Base-by-base conservation (phyloP, 169 alveolate genomes). In the Eimeria sp. region DNA sequence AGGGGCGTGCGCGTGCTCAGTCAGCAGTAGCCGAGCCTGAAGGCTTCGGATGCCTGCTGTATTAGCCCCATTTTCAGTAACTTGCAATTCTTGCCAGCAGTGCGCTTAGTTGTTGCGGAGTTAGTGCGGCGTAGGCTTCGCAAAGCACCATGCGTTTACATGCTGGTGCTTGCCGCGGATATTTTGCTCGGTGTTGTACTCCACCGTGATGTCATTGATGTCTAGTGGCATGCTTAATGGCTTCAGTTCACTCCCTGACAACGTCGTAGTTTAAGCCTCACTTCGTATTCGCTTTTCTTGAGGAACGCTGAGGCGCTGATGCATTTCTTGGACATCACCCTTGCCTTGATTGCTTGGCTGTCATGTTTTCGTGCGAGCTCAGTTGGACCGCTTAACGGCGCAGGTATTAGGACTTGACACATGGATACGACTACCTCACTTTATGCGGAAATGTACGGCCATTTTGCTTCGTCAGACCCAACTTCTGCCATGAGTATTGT, bases 311-410 rank as follows among this genome's bases (percentile, higher is more conserved):
- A 25, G 46, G 25, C 23, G 49, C 23, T 18, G 30, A 33, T 68
- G 25, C 25, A 68, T 6, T 68, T 6, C 10, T 3, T 20, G 4
- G 56, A 23, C 33, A 74, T n/a, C 43, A 74, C 40, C 33, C 0
- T 18, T 4, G n/a, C 1, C 13, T 40, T 40, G 30, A 37, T 74
- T 20, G 56, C 16, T 74, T n/a, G 68, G 68, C 46, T 49, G 2
- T 6, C 49, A 49, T 18, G 71, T 11, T 30, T 37, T 20, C 16
- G 49, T 87, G 62, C 33, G 93, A 10, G 60, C 64, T 87, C 82
- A 87, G 93, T 46, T 87, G 83, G 93, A 87, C 56, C 93, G 93
- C 82, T 87, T 87, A 43, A 87, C 93, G 68, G 93, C 93, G n/a
- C 93, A 87, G 82, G 93, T 87, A 52, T 6, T 87, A 11, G 93